Evolutionary conservation across 139 green algal species (phyloP), one percentile per base, ranked within the genome.

Genomic region (Closterium sp.): DNA sequence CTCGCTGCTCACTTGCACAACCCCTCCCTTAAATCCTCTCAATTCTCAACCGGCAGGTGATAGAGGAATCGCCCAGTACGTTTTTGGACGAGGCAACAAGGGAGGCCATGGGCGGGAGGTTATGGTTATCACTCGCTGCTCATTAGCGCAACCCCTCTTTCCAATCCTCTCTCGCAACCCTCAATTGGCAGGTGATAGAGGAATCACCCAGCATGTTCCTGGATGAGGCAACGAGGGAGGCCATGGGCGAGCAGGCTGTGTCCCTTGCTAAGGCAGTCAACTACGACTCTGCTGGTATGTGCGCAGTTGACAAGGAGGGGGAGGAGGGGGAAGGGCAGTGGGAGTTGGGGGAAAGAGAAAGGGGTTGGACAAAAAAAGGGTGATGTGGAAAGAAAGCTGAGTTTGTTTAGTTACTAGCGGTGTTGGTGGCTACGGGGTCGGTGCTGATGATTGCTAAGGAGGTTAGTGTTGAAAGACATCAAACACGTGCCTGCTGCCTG

Each of bases 191-290:
- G 90, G 95, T 97, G 3, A 94, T 97, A 11, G 96, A 97, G 89
- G 96, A 97, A 88, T 94, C 96, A 4, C 96, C 96, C 22, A 93
- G 29, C 19, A 95, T 90, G 31, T 92, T 95, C 38, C 38, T 96
- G 22, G 87, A 88, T 24, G 79, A 87, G 3, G 96, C 91, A 19
- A 93, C 91, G 28, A 86, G 95, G 27, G 31, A 87, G 19, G 95
- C 93, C 45, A 97, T 97, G 96, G 96, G 96, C 22, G 91, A 96
- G 88, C 94, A 96, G 90, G 96, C 96, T 28, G 93, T 97, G 10
- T 87, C 92, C n/a, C 96, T 97, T 30, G 95, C 91, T 28, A 89
- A 93, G 19, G 95, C 96, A 2, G 96, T 97, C 21, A 94, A 94
- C 9, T 97, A 97, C 91, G 28, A 91, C 70, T 95, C 91, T 2